Percentiles rank a stretch among this genome's conserved stretches.
phyloP scores from a whole-genome alignment of 2,329 filamentous ascomycete species.

The Fusarium tricinctum region DNA sequence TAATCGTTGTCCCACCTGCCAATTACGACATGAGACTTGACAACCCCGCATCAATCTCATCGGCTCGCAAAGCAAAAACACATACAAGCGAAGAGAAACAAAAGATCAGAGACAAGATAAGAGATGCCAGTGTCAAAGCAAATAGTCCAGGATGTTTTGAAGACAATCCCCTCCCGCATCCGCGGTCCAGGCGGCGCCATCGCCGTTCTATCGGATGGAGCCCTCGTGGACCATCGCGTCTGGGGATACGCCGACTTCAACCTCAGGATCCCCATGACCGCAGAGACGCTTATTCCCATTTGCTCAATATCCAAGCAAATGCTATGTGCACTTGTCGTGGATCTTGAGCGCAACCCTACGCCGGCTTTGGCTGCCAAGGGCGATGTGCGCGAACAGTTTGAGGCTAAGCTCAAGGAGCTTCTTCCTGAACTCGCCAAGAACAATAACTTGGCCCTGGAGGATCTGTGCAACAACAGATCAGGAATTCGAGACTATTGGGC shows the following conservation, averaged over 20 bases:
- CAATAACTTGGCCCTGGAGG: conserved; percentile 13
- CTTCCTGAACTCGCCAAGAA: conserved; percentile 23
- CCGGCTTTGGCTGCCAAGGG: conserved; percentile 15
- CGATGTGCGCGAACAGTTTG: conserved; percentile 24
- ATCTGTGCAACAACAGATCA: conserved; percentile 35
- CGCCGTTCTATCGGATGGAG: conserved; percentile 32
- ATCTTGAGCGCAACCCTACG: conserved; percentile 32
- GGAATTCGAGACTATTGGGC: conserved; percentile 40
- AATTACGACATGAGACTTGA: conserved; percentile 22
- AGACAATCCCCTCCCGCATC: conserved; percentile 27
- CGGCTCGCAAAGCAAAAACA: neutral
- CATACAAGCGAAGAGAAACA: neutral
- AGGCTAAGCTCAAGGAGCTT: conserved; percentile 27
- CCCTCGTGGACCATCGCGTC: conserved; percentile 22
- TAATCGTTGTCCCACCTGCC: conserved; percentile 31
- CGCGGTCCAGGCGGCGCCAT: conserved; percentile 37
- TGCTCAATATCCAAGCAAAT: conserved; percentile 40
- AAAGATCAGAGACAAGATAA: neutral
- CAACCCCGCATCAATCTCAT: conserved; percentile 27
- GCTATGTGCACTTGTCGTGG: conserved; percentile 35
- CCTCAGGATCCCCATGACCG: conserved; percentile 30
- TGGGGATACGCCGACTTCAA: conserved; percentile 42
- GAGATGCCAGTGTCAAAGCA: conserved; percentile 31
- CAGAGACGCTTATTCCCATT: conserved; percentile 31
- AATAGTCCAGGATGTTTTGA: conserved; percentile 21